A percentile compares a stretch with the other conserved stretches of the same genome.
phyloP scores from a whole-genome alignment of 352 stramenopile genomes.

The Phytophthora sansomeana region DNA sequence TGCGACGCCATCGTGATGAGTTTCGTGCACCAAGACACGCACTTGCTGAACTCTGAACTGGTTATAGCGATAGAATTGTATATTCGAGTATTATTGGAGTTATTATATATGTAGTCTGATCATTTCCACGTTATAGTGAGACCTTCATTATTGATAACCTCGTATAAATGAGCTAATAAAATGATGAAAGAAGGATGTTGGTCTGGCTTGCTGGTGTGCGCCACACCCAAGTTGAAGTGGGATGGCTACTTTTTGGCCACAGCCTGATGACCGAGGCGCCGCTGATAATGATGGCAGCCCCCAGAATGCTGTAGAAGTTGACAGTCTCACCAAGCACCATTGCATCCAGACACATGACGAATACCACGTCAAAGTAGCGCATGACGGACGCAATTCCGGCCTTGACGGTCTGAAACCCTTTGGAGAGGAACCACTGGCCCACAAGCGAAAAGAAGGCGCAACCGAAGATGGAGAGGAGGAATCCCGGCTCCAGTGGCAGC shows the following conservation, averaged over 20 bases:
- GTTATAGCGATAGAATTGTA: background rate
- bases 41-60: constrained; percentile 5
- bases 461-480: constrained; percentile 53
- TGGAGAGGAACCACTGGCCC: constrained; percentile 62
- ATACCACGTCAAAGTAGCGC: constrained; percentile 77
- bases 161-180: too few relatives aligned
- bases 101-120: too few relatives aligned
- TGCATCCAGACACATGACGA: constrained; percentile 65
- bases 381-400: constrained; percentile 72
- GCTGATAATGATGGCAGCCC: constrained; percentile 54
- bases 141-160: too few relatives aligned
- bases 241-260: background rate
- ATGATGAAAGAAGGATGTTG: too few relatives aligned
- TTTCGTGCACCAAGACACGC: constrained; percentile 13
- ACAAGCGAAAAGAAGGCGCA: constrained; percentile 60
- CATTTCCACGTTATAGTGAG: too few relatives aligned
- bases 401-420: constrained; percentile 66
- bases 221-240: background rate
- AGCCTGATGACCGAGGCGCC: constrained; percentile 54
- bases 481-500: constrained; percentile 15
- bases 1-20: constrained; percentile 8
- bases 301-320: constrained; percentile 60
- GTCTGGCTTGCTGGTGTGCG: background rate
- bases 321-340: constrained; percentile 59
- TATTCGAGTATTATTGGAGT: too few relatives aligned